Conservation (phyloP, 2,329 filamentous ascomycete genomes). For the Exophiala dermatitidis region DNA sequence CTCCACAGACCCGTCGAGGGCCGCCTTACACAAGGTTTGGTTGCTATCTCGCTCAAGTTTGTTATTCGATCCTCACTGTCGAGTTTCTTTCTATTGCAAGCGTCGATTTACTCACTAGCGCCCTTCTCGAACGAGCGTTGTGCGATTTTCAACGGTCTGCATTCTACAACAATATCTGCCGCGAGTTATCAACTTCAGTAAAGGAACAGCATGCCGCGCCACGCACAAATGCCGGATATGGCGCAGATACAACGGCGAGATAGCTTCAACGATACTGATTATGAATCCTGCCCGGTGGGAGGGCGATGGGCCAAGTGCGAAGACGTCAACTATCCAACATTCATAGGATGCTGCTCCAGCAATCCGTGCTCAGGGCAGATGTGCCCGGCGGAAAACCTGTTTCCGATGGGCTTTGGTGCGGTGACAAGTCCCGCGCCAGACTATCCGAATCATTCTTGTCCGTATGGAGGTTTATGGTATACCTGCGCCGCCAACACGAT, state of each 20-base stretch:
- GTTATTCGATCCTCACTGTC: neutral
- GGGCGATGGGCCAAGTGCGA: slow-evolving; percentile 26
- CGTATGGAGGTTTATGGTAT: slow-evolving; percentile 18
- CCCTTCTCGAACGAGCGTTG: too few species aligned
- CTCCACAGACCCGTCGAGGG: neutral
- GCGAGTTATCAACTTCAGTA: too few species aligned
- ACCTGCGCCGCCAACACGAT: slow-evolving; percentile 15
- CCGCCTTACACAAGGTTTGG: neutral
- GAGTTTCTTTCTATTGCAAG: neutral
- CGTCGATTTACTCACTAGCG: neutral
- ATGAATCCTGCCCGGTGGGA: slow-evolving; percentile 24
- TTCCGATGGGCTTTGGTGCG: slow-evolving; percentile 14
- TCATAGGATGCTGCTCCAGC: slow-evolving; percentile 28
- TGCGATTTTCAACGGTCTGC: too few species aligned
- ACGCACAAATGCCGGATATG: neutral
- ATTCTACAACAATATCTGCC: too few species aligned
- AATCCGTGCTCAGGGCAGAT: slow-evolving; percentile 25
- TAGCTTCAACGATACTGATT: slow-evolving; percentile 10
- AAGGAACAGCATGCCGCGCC: too few species aligned
- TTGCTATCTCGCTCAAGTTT: neutral
- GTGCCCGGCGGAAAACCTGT: slow-evolving; percentile 10
- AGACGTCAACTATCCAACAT: slow-evolving; percentile 22
- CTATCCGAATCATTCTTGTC: slow-evolving; percentile 18
- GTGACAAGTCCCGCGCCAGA: slow-evolving; percentile 12
- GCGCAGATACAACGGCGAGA: slow-evolving; percentile 10